phyloP scores from a whole-genome alignment of 2,329 filamentous ascomycete genomes.

The Monascus ruber region DNA sequence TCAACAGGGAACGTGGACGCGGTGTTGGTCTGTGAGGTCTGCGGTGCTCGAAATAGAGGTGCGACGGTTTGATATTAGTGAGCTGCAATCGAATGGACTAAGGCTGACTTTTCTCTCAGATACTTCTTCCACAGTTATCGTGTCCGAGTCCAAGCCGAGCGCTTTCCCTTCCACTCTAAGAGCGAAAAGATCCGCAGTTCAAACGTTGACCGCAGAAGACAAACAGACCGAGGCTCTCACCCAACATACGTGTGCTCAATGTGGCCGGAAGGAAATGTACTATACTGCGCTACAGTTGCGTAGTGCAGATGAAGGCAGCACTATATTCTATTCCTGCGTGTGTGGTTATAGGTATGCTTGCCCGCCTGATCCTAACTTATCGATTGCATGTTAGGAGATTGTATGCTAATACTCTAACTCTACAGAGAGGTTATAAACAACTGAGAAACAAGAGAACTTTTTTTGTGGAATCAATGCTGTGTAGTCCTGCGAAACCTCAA shows the following conservation, averaged over 20 bases:
- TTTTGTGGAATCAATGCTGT: conserved; percentile 8
- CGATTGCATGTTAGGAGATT: background rate
- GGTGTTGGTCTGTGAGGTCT: conserved; percentile 71
- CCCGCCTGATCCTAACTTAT: background rate
- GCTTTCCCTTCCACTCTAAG: conserved; percentile 86
- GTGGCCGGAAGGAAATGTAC: conserved; percentile 69
- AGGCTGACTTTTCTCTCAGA: conserved; percentile 39
- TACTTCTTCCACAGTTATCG: conserved; percentile 61
- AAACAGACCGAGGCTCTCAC: conserved; percentile 61
- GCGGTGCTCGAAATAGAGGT: conserved; percentile 78
- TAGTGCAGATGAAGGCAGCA: conserved; percentile 89
- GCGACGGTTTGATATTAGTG: conserved; percentile 4
- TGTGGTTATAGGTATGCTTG: conserved; percentile 66
- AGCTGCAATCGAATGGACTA: background rate
- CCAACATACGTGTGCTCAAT: conserved; percentile 64
- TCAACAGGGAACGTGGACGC: conserved; percentile 67
- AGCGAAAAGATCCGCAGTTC: conserved; percentile 75
- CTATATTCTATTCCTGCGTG: conserved; percentile 79
- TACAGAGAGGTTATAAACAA: conserved; percentile 26
- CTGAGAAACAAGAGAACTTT: conserved; percentile 11
- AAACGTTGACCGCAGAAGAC: conserved; percentile 67
- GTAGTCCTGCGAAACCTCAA: conserved; percentile 8
- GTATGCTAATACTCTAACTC: conserved; percentile 9
- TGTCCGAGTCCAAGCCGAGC: conserved; percentile 74
- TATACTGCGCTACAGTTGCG: conserved; percentile 78